Percentiles rank a stretch among this genome's conserved stretches.
phyloP scores from a whole-genome alignment of 345 rosid genomes.

The Citrus hindsii region DNA sequence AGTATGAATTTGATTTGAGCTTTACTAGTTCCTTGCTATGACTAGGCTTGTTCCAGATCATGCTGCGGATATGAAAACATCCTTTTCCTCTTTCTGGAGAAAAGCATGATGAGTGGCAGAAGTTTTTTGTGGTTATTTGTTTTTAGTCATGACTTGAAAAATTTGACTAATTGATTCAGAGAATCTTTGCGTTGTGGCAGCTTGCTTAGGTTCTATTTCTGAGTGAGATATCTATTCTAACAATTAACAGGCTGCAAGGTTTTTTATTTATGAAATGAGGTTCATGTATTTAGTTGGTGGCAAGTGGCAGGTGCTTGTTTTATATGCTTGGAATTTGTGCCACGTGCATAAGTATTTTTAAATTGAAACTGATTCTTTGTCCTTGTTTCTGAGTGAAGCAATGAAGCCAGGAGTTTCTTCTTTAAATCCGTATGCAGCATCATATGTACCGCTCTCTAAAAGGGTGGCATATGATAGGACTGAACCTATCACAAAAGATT shows the following conservation, averaged over 20 bases:
- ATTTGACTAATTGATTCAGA: neutral
- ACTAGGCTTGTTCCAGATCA: neutral
- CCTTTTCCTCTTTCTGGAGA: neutral
- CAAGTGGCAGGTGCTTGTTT: neutral
- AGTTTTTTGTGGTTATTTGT: neutral
- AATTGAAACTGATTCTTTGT: neutral
- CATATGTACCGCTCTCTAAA: constrained; percentile 70
- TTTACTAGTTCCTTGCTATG: neutral
- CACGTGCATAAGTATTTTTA: neutral
- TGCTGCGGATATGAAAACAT: neutral
- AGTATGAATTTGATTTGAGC: neutral
- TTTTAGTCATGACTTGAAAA: neutral
- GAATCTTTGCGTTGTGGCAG: neutral
- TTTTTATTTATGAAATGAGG: neutral
- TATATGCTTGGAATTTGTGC: neutral
- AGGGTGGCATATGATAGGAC: constrained; percentile 34
- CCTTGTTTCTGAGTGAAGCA: constrained; percentile 6
- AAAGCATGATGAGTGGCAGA: neutral
- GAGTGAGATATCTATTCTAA: neutral
- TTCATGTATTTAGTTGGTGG: neutral
- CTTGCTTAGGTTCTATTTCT: neutral
- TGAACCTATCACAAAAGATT: constrained; percentile 17
- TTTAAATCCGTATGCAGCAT: constrained; percentile 74
- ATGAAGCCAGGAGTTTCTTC: constrained; percentile 69
- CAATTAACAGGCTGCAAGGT: neutral